Evolutionary conservation across 805 yeast genomes (phyloP).

Genomic region (Nakazawaea sp.): DNA sequence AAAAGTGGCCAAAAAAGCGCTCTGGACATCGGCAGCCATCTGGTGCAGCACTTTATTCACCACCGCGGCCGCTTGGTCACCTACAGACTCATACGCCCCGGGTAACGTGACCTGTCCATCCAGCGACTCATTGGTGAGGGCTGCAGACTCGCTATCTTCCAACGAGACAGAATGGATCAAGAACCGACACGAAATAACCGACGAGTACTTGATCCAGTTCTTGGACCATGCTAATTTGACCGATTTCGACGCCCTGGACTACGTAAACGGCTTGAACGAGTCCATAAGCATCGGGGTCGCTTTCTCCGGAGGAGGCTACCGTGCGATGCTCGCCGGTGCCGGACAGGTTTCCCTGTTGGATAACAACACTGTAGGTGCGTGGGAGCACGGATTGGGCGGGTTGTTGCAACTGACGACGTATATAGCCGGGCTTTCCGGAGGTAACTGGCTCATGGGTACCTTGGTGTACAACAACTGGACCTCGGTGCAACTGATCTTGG

Average conservation of each 20-base stretch:
- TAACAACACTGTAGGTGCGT: constrained; percentile 52
- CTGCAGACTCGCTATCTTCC: constrained; percentile 37
- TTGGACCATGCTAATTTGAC: constrained; percentile 37
- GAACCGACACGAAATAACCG: constrained; percentile 38
- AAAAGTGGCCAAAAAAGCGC: too few relatives aligned
- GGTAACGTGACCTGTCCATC: constrained; percentile 49
- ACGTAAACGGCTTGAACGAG: constrained; percentile 29
- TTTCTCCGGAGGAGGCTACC: constrained; percentile 83
- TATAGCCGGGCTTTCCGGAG: constrained; percentile 76
- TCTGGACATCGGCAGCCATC: too few relatives aligned
- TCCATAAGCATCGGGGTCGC: constrained; percentile 51
- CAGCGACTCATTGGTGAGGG: constrained; percentile 30
- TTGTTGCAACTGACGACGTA: constrained; percentile 65
- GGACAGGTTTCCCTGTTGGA: constrained; percentile 79
- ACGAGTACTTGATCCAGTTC: constrained; percentile 37
- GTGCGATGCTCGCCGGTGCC: constrained; percentile 85
- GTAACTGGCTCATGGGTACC: constrained; percentile 74
- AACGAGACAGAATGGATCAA: constrained; percentile 48
- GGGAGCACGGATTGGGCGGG: constrained; percentile 60
- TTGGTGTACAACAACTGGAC: constrained; percentile 68
- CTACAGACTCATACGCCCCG: constrained; percentile 56
- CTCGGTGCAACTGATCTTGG: constrained; percentile 52
- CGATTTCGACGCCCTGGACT: constrained; percentile 39
- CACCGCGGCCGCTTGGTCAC: constrained; percentile 35
- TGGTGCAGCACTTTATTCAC: too few relatives aligned